Base-by-base conservation (phyloP, 257 asterid species). In the Penstemon eatonii region DNA sequence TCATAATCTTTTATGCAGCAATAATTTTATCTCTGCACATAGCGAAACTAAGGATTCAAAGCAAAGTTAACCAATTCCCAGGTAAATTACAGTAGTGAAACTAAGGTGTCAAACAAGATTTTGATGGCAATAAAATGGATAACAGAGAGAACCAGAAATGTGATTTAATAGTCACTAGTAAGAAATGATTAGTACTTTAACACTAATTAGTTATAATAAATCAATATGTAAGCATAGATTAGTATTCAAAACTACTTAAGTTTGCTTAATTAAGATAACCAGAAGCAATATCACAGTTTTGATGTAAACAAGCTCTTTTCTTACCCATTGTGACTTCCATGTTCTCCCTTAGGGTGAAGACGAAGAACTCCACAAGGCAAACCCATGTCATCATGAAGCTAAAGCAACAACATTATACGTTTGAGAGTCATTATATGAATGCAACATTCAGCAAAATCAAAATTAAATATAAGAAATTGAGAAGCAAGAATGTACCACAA, bases 341-440 rank as follows among this genome's bases (percentile, higher is more conserved):
- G 96, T 70, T 86, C 83, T 66, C 94, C 96, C 63, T 78, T 71
- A 51, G 87, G 80, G 75, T 85, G 76, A 65, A 93, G 96, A 75
- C 99, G 97, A 80, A 93, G 97, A 38, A 90, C 96, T 55, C 97
- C 99, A 59, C 99, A 88, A 60, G 96, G 97, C 56, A 93, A 84
- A 78, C 77, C 82, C 99, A 87, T 90, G 85, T 93, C 99, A 79
- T 88, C 97, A 15, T 93, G 96, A 81, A 87, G 79, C 98, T 90
- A 70, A 68, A 79, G 11, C 55, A 67, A 62, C 69, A 76, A 67
- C 61, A 41, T 13, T 25, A 42, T 45, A 57, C 8, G 42, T 0
- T 37, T 70, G 50, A 73, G 55, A 44, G 53, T 33, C 63, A 63
- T 66, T 19, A 12, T 8, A 4, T 45, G 67, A 75, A 56, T 52